Base-by-base conservation (phyloP, 768 basidiomycete species). In the Dacryopinax primogenitus region DNA sequence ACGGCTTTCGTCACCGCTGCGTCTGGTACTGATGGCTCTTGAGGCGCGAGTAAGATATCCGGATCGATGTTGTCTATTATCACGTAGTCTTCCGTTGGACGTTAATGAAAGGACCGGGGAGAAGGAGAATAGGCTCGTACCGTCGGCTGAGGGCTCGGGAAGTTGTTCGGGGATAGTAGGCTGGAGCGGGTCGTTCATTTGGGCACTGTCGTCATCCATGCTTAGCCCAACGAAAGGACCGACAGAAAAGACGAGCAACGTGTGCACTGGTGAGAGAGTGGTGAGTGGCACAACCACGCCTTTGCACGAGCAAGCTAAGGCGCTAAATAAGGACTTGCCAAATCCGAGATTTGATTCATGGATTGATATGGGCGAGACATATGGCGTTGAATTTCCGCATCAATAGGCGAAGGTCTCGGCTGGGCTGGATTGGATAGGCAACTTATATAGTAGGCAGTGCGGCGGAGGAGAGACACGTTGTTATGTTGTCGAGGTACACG, bases 161-260 rank as follows among this genome's bases (percentile, higher is more conserved):
- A 39, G 37, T 30, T 30, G 51, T 30, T 58, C 51, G 13, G 51
- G 51, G 51, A 58, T 58, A 21, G 51, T 58, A 32, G 51, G 51
- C 51, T 4, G 11, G 26, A 58, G 11, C 32, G 51, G 51, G 51
- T 58, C 51, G 51, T 58, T 58, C 51, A 58, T 28, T 21, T 58
- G 51, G 9, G 51, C 51, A 7, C 6, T 23, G 18, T 44, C 41
- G 18, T 23, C 41, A 18, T 44, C 41, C 41, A 44, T 44, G 36
- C 11, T 37, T 37, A 44, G 41, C 16, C 18, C n/a, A n/a, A 18
- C 23, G 3, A 23, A 6, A 44, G 41, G 41, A 44, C 23, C 18
- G 18, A 44, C 18, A 18, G 41, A 18, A 6, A 3, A 18, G 18
- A 18, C 16, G 18, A 6, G 41, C 16, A 44, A 44, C 41, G 41